These are phyloP conservation scores for Nicotiana tabacum DNA, from an alignment of 257 asterid genomes.

Conservation along the genomic window DNA sequence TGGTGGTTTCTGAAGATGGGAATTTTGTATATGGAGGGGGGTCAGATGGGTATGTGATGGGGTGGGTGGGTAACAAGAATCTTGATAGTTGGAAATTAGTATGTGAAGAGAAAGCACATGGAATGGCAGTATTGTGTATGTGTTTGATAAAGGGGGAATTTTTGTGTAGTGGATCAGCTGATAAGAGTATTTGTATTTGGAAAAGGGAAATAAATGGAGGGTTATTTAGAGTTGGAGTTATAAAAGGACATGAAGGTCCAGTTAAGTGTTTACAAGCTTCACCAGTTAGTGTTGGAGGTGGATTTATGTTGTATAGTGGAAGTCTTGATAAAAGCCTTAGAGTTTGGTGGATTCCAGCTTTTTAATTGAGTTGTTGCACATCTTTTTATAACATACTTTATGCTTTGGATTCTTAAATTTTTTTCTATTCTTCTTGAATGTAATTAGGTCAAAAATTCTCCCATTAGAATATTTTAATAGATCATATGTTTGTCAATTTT, in stretches of 20 bases:
- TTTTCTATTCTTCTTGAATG: too few relatives aligned
- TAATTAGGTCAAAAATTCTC: too few relatives aligned
- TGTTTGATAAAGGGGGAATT: constrained; percentile 38
- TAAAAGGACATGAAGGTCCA: constrained; percentile 73
- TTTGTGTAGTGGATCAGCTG: constrained; percentile 67
- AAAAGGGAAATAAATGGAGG: constrained; percentile 44
- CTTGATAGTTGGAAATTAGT: constrained; percentile 31
- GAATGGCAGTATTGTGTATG: constrained; percentile 68
- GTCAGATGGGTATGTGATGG: constrained; percentile 69
- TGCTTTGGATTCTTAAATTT: too few relatives aligned
- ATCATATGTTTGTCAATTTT: too few relatives aligned
- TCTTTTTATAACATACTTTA: too few relatives aligned
- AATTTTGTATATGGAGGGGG: constrained; percentile 63
- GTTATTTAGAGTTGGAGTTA: constrained; percentile 37
- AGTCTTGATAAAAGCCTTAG: constrained; percentile 67
- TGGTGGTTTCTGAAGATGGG: constrained; percentile 54
- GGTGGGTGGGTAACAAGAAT: constrained; percentile 42
- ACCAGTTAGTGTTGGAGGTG: constrained; percentile 51
- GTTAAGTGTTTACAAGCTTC: constrained; percentile 76
- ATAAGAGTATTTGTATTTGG: constrained; percentile 61
- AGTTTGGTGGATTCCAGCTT: constrained; percentile 83
- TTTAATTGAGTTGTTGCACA: neutral
- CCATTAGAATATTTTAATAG: too few relatives aligned
- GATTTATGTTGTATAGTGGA: constrained; percentile 77
- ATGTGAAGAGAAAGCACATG: constrained; percentile 63